phyloP scores from a whole-genome alignment of 192 early-diverging fungal genomes.

The Backusella morwellensis region DNA sequence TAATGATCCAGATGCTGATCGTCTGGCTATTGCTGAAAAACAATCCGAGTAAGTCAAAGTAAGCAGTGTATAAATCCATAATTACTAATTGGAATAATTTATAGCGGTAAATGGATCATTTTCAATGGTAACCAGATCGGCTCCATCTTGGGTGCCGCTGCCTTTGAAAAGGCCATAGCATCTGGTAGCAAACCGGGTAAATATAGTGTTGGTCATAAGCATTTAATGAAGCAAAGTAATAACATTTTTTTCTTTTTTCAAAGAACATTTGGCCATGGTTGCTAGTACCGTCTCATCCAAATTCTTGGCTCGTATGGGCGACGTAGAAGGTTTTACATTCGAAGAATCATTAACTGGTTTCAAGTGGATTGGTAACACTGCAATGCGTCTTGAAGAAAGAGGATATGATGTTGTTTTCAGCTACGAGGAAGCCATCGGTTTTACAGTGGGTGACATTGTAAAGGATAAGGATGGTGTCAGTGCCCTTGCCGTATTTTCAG shows the following conservation, averaged over 20 bases:
- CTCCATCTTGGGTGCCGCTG: slow-evolving; percentile 67
- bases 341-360: slow-evolving; percentile 94
- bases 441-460: slow-evolving; percentile 76
- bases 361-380: slow-evolving; percentile 92
- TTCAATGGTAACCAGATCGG: slow-evolving; percentile 94
- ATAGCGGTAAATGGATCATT: slow-evolving; percentile 67
- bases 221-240: not conserved
- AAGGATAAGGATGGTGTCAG: slow-evolving; percentile 93
- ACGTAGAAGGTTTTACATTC: slow-evolving; percentile 75
- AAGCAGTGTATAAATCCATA: not conserved
- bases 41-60: slow-evolving; percentile 35
- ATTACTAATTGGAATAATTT: not conserved
- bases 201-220: not conserved
- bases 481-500: slow-evolving; percentile 77
- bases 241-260: not conserved
- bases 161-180: slow-evolving; percentile 52
- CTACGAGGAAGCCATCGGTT: slow-evolving; percentile 95
- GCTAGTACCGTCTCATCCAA: slow-evolving; percentile 88
- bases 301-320: slow-evolving; percentile 75
- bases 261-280: slow-evolving; percentile 70
- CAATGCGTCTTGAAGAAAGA: slow-evolving; percentile 60
- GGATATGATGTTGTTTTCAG: slow-evolving; percentile 77
- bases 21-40: slow-evolving; percentile 87
- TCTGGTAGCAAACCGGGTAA: slow-evolving; percentile 46
- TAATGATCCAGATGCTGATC: slow-evolving; percentile 95